Percentiles rank a stretch among this genome's conserved stretches.
These are phyloP conservation scores for Aegilops bicornis DNA, from an alignment of 176 grass and related monocot genomes.

Conservation along the genomic window DNA sequence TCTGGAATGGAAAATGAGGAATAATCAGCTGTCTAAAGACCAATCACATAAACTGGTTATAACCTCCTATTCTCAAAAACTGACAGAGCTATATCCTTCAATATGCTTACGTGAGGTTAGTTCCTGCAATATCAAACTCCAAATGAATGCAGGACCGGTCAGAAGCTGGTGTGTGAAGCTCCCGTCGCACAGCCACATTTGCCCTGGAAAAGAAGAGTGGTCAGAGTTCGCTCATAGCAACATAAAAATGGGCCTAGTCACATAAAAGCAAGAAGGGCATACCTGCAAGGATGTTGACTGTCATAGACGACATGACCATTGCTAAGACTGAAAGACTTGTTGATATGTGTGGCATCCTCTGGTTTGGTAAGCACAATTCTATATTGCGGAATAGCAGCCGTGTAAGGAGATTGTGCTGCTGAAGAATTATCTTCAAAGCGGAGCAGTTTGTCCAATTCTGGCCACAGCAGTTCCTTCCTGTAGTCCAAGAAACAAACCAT, in stretches of 20 bases:
- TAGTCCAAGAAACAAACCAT: slow-evolving; percentile 25
- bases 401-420: slow-evolving; percentile 55
- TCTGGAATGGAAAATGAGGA: slow-evolving; percentile 46
- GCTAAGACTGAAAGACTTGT: slow-evolving; percentile 72
- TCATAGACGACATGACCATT: slow-evolving; percentile 81
- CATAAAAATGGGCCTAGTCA: neutral
- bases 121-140: slow-evolving; percentile 91
- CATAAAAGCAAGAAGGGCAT: neutral
- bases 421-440: slow-evolving; percentile 58
- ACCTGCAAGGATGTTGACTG: slow-evolving; percentile 90
- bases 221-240: neutral
- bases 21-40: slow-evolving; percentile 1
- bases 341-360: slow-evolving; percentile 43
- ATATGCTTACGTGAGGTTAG: slow-evolving; percentile 71
- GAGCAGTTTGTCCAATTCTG: slow-evolving; percentile 81
- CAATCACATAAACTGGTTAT: neutral
- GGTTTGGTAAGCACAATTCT: slow-evolving; percentile 63
- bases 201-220: slow-evolving; percentile 42
- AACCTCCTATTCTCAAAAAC: neutral
- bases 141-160: slow-evolving; percentile 94
- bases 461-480: slow-evolving; percentile 93
- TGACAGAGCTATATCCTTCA: neutral
- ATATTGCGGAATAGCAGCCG: slow-evolving; percentile 82
- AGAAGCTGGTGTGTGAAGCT: slow-evolving; percentile 89
- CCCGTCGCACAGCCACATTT: slow-evolving; percentile 70